Evolutionary conservation across 1,284 basidiomycete species (phyloP).

Genomic region (Leccinum angustisporum): DNA sequence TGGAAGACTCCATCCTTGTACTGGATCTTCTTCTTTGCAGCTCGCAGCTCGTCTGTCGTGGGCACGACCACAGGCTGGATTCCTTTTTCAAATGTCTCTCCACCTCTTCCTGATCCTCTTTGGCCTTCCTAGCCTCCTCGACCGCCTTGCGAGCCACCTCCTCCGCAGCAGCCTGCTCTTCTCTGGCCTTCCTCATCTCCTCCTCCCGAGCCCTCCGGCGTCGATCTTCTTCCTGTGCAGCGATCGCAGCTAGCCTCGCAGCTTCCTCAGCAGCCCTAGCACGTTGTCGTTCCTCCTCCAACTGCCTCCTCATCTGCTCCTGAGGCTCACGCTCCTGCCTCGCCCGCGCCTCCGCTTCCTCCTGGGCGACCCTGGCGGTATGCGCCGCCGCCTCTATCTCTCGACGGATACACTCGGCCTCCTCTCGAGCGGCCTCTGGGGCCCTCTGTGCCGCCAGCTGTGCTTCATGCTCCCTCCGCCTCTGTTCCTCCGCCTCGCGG

Average conservation of each 20-base stretch:
- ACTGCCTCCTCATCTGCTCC: conserved; percentile 19
- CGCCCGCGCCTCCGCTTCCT: conserved; percentile 29
- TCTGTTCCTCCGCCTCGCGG: conserved; percentile 25
- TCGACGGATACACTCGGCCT: conserved; percentile 24
- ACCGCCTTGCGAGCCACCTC: conserved; percentile 22
- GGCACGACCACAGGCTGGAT: conserved; percentile 34
- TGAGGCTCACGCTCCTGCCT: conserved; percentile 27
- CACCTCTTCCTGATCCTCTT: conserved; percentile 19
- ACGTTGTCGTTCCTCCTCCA: conserved; percentile 25
- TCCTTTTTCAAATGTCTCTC: conserved; percentile 29
- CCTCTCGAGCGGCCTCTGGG: conserved; percentile 25
- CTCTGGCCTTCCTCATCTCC: conserved; percentile 19
- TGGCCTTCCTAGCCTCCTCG: conserved; percentile 27
- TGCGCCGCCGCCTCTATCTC: conserved; percentile 20
- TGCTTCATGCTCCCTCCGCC: conserved; percentile 19
- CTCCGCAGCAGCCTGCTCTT: conserved; percentile 26
- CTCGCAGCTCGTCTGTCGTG: conserved; percentile 24
- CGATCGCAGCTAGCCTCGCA: conserved; percentile 25
- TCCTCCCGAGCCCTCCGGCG: conserved; percentile 26
- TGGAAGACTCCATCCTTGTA: conserved; percentile 32
- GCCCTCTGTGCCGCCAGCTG: conserved; percentile 24
- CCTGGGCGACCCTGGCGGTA: conserved; percentile 24
- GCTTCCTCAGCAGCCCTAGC: conserved; percentile 23
- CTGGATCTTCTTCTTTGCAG: conserved; percentile 24
- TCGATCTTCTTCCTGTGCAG: conserved; percentile 27